Evolutionary conservation across 116 monocot species (phyloP).

Genomic region (Trichopus zeylanicus): DNA sequence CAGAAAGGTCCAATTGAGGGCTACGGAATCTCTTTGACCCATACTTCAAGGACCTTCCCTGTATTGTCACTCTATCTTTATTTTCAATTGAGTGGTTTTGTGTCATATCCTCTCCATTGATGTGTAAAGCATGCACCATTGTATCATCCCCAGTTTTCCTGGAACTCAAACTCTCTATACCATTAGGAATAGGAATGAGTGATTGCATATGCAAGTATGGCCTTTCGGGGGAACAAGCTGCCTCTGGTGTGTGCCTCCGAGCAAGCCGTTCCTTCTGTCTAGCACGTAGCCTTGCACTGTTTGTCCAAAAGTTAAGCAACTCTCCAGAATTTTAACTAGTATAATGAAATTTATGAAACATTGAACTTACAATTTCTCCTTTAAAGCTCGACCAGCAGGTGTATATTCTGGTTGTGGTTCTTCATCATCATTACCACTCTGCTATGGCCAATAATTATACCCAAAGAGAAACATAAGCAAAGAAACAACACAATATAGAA

Average conservation of each 20-base stretch:
- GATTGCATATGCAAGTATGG: conserved; percentile 17
- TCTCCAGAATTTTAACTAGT: conserved; percentile 1
- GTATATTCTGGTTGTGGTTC: conserved; percentile 73
- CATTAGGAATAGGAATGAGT: conserved; percentile 7
- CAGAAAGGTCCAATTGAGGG: conserved; percentile 35
- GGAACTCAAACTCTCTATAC: conserved; percentile 11
- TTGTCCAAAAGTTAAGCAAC: conserved; percentile 13
- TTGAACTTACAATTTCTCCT: conserved; percentile 78
- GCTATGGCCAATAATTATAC: conserved; percentile 7
- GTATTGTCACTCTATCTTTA: conserved; percentile 11
- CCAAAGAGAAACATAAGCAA: too few relatives aligned
- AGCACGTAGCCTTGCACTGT: conserved; percentile 75
- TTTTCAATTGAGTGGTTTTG: conserved; percentile 18
- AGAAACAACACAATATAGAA: too few relatives aligned
- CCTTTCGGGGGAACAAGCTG: conserved; percentile 18
- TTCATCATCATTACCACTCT: conserved; percentile 80
- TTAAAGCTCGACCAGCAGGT: conserved; percentile 75
- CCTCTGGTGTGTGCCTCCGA: conserved; percentile 25
- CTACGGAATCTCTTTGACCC: conserved; percentile 28
- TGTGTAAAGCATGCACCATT: conserved; percentile 9
- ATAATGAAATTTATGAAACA: conserved; percentile 1
- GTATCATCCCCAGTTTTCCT: conserved; percentile 9
- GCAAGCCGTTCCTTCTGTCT: conserved; percentile 86
- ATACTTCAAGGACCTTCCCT: conserved; percentile 29
- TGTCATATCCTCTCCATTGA: conserved; percentile 24